Conservation (phyloP, 495 filamentous ascomycete species). For the Staphylotrichum longicolle region DNA sequence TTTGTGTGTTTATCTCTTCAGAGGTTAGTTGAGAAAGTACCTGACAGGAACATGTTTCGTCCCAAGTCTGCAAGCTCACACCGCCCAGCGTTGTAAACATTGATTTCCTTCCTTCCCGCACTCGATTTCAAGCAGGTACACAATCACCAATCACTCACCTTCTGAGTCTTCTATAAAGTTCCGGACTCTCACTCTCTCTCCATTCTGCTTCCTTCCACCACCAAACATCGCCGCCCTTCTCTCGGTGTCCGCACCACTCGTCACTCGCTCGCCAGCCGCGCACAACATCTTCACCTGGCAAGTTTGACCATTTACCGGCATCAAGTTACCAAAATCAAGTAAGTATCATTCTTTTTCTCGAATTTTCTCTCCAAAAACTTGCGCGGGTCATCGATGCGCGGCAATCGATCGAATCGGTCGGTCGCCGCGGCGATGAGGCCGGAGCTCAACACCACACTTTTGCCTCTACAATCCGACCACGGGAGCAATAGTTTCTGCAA, state of each 20-base stretch:
- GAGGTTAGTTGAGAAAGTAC: too few relatives aligned
- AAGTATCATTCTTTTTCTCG: constrained; percentile 8
- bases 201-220: constrained; percentile 6
- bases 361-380: not conserved
- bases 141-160: not conserved
- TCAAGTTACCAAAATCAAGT: constrained; percentile 5
- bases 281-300: not conserved
- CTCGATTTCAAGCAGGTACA: not conserved
- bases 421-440: not conserved
- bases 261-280: constrained; percentile 9
- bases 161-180: not conserved
- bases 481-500: not conserved
- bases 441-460: not conserved
- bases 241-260: constrained; percentile 3
- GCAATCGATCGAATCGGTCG: not conserved
- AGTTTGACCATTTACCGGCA: not conserved
- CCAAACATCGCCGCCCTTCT: not conserved
- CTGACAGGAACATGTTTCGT: not conserved
- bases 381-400: not conserved
- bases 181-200: not conserved
- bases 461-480: not conserved
- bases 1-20: too few relatives aligned
- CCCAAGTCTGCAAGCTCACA: not conserved
- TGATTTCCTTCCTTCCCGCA: not conserved
- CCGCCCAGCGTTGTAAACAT: not conserved